Base-by-base conservation (phyloP, 192 early-diverging fungal genomes). In the Entomortierella chlamydospora region DNA sequence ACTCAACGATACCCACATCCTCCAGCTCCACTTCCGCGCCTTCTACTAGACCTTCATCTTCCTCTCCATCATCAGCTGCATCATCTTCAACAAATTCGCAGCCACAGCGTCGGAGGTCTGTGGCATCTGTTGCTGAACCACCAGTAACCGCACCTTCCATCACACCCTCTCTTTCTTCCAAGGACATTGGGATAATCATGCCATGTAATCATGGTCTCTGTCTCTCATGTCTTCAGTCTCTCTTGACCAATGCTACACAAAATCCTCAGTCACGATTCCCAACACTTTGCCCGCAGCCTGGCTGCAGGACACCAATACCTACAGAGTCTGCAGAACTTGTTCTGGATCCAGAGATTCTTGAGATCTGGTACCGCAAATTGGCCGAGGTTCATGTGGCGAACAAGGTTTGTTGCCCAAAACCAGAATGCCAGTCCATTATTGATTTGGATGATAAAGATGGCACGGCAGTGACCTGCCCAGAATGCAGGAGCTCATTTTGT, bases 181-280 rank as follows among this genome's bases (percentile, higher is more conserved):
- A 64, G 17, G 76, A 79, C 11, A 64, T 79, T 55, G 76, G 76
- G 2, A 23, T 79, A 18, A 26, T 70, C 34, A 65, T 79, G 58
- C 68, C 76, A 17, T 79, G 76, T 43, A 45, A 79, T 7, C 76
- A 79, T 39, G 76, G 76, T 23, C 76, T 79, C 26, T 79, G 76
- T 42, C 57, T 79, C 23, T 57, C 65, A 10, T 79, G 76, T 37
- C 68, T 79, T 7, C 76, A 79, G 39, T 64, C 76, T 12, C 70
- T 70, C 26, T 43, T 79, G 25, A 65, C 64, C 45, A 79, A 79
- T 34, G 57, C 71, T 4, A 66, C 57, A 4, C 61, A 64, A 17
- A 79, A 29, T 30, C 45, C 67, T 0, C 62, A 70, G 28, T 51
- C 76, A n/a, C 54, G 76, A 2, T 70, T 70, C 37, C 76, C 76